Evolutionary conservation across 352 stramenopile genomes (phyloP).

Genomic region (Elongisporangium prolatum): DNA sequence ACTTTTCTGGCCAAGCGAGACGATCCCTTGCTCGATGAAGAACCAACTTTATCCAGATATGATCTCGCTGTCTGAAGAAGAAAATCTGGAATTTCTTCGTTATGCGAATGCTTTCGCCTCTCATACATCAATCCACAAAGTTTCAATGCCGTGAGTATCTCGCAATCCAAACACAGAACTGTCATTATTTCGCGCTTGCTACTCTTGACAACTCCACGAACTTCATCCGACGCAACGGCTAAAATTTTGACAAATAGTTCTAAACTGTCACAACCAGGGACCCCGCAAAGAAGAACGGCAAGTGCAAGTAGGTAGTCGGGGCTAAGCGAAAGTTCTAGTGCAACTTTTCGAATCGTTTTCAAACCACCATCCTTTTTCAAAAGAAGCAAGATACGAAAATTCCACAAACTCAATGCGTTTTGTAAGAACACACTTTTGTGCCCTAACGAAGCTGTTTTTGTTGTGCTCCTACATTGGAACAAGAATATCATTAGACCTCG

Average conservation of each 20-base stretch:
- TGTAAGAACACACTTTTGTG: constrained; percentile 12
- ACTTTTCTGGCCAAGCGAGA: constrained; percentile 25
- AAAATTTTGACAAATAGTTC: constrained; percentile 51
- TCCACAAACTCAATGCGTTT: constrained; percentile 55
- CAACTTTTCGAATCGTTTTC: constrained; percentile 45
- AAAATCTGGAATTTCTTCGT: constrained; percentile 42
- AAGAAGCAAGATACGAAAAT: constrained; percentile 62
- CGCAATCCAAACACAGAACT: constrained; percentile 40
- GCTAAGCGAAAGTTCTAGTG: constrained; percentile 36
- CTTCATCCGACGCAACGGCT: constrained; percentile 44
- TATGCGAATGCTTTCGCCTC: constrained; percentile 37
- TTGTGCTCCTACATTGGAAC: background rate
- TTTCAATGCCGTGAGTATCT: constrained; percentile 39
- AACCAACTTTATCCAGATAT: constrained; percentile 21
- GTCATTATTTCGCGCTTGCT: constrained; percentile 21
- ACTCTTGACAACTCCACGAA: constrained; percentile 14
- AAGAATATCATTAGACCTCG: background rate
- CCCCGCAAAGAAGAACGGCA: constrained; percentile 50
- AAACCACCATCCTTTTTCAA: constrained; percentile 76
- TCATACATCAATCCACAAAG: constrained; percentile 52
- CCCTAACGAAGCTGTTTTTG: background rate
- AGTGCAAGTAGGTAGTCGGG: constrained; percentile 67
- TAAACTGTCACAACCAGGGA: constrained; percentile 50
- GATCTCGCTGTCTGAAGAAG: constrained; percentile 38
- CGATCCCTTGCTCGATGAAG: constrained; percentile 10